Base-by-base conservation (phyloP, 495 filamentous ascomycete genomes). In the Penicillium psychrofluorescens region DNA sequence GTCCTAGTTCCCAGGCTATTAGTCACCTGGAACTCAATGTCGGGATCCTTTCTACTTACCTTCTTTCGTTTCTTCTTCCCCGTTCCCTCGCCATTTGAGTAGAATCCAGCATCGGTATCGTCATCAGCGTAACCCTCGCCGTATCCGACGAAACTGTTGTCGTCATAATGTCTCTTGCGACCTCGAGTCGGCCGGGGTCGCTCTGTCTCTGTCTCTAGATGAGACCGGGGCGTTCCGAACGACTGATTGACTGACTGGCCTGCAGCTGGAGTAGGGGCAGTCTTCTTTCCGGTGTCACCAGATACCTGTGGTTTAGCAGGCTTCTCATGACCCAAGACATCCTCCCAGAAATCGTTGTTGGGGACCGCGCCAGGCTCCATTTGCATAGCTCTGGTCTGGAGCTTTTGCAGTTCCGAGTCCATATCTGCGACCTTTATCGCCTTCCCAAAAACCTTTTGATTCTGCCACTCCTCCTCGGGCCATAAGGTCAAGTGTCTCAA, bases 401-500 rank as follows among this genome's bases (percentile, higher is more conserved):
- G 61, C 39, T 67, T 66, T 8, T 70, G 58, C 40, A 70, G 45
- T n/a, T 61, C 62, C 8, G 64, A 67, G 32, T 72, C 67, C 34
- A 71, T 61, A 44, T 72, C 68, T 38, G 66, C 56, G 29, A 67
- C 48, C 41, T 71, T 65, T 44, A 76, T 69, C 37, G 79, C 69
- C 55, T 83, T 84, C 41, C 80, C 80, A 40, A 62, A 58, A 8
- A 84, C 79, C 49, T 81, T 76, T 60, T 79, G 75, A 38, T 70
- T 77, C 31, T 79, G 64, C 76, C 77, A 86, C 56, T 85, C 81
- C 45, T 84, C 78, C 35, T 83, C 80, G 7, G 83, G 83, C 68
- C 72, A 81, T 54, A 68, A 51, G 4, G 64, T 69, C 48, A 77
- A 49, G 30, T 71, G 61, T 40, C 64, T 48, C 29, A 74, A 53